Evolutionary conservation across 495 filamentous ascomycete species (phyloP), one percentile per base, ranked within the genome.

Genomic region (Sporormia fimetaria): DNA sequence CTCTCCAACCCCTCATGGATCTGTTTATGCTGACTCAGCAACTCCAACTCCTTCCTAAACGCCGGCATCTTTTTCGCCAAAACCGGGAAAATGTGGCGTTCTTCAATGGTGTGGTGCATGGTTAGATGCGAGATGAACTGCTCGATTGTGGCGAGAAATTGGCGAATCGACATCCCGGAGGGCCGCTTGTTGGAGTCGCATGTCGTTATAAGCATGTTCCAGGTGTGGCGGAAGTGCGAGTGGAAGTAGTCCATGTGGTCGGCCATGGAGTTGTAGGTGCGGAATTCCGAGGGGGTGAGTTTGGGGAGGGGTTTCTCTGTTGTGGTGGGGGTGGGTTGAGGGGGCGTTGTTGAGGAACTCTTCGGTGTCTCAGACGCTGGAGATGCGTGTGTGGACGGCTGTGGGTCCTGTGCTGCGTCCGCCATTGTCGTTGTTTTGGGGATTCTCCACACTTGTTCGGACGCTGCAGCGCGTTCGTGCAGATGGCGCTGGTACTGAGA

Each of bases 41-140:
- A 58, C 57, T 83, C 71, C 15, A 75, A 62, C 20, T 76, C 71
- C 25, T 70, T 66, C 18, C 60, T 62, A 55, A 94, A 95, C 35
- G 78, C 77, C 6, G 87, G 82, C 87, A 94, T 94, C 48, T 73
- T 76, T 32, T 59, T 62, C 16, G 80, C 84, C 8, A 95, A 69
- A 3, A 79, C 43, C 11, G 87, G 87, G 59, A 90, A 90, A 26
- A 95, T 67, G 52, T 87, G 75, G 16, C 67, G 65, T 57, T 95
- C 87, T 59, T 95, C 87, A 49, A 94, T 87, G 24, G 56, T 62
- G 63, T 95, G 87, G 67, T 95, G 87, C 39, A 76, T 62, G 22
- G 75, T 68, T 2, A 95, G 72, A 38, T 81, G 74, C 4, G 66
- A 64, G 37, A 70, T 67, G 60, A 94, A 87, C 5, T 73, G 57